Evolutionary conservation across 225 moss, liverwort and hornwort genomes (phyloP).

Genomic region (Rhytidiadelphus loreus): DNA sequence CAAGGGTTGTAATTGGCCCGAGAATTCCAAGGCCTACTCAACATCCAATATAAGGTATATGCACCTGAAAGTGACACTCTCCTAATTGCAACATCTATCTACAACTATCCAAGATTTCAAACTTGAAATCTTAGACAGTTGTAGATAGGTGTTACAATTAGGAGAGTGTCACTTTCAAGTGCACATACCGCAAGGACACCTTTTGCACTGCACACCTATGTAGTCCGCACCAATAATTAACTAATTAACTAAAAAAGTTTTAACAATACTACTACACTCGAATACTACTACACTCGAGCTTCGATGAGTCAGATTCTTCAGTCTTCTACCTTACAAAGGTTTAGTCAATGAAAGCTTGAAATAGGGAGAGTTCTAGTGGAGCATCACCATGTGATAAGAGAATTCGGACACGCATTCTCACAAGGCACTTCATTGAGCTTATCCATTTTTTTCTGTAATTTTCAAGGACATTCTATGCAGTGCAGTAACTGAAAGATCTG

Average conservation of each 20-base stretch:
- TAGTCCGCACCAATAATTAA: no score
- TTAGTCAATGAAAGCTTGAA: not conserved
- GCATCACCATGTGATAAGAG: not conserved
- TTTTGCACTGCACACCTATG: rapidly evolving
- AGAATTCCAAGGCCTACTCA: not conserved
- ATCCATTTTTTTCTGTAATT: no score
- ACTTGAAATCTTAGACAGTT: no score
- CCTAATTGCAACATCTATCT: no score
- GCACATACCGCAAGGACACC: no score
- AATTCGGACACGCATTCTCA: rapidly evolving
- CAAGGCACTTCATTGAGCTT: no score
- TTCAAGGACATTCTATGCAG: not conserved
- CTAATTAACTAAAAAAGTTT: rapidly evolving
- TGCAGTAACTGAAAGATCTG: not conserved
- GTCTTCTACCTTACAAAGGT: not conserved
- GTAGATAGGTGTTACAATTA: no score
- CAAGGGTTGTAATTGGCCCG: not conserved
- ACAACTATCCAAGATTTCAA: no score
- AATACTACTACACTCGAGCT: no score
- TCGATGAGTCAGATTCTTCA: not conserved
- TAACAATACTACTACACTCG: not conserved
- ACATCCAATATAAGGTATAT: not conserved
- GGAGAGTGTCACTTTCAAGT: no score
- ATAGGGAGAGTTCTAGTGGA: no score
- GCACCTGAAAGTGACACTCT: no score